Evolutionary conservation across 192 early-diverging fungal species (phyloP), one percentile per base, ranked within the genome.

Genomic region (Mortierella antarctica): DNA sequence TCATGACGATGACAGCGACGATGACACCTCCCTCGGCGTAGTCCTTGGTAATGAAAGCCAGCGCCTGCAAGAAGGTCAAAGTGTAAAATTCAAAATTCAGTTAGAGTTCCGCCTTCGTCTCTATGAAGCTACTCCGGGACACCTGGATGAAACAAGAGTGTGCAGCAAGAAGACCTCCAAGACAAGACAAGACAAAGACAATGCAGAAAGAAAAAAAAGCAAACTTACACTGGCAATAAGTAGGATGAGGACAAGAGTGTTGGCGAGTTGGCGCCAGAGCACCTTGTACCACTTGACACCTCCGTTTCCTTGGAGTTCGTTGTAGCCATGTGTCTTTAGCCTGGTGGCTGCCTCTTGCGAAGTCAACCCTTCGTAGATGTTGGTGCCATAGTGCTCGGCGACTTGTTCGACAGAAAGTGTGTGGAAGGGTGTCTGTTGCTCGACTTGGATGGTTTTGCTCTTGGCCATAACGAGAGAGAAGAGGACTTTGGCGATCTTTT

Each of bases 11-110:
- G 44, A 98, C 93, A 52, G 93, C 86, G 21, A 89, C 74, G 48
- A 96, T 89, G 44, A 98, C 92, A 57, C 88, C 91, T 44, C 90
- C 92, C 88, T 92, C 92, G 18, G 92, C 77, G 74, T 84, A 90
- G 73, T 93, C 92, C 39, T 86, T 88, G 58, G 86, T 89, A 7
- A 86, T 90, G 83, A 92, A 91, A 0, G 91, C 88, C 31, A 92
- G 84, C 12, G 85, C 84, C 74, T 76, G 52, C 3, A 23, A 20
- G 53, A 17, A 9, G 40, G 20, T 45, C 23, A 15, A 56, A 18
- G 12, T 40, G 41, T 41, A 20, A 15, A 21, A 51, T 47, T 18
- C 2, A 49, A 13, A 44, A 10, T n/a, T 21, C 6, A 31, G 18
- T 47, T 48, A 47, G 59, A 46, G 41, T 10, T 58, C 31, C 21